These are phyloP conservation scores for Ophiostoma quercus DNA, from an alignment of 2,329 filamentous ascomycete genomes.

Conservation along the genomic window DNA sequence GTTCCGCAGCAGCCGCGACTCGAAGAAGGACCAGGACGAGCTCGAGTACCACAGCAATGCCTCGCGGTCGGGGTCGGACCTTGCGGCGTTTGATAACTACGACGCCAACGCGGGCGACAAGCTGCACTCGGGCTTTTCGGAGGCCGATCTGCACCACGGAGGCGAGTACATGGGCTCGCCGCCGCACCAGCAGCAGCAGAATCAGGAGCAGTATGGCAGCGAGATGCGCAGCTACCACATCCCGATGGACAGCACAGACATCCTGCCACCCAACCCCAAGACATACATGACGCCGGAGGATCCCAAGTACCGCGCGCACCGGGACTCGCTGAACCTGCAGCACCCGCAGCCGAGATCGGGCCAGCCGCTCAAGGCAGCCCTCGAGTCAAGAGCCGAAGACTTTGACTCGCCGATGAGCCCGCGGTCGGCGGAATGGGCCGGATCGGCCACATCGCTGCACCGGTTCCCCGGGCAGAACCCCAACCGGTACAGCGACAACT, in stretches of 20 bases:
- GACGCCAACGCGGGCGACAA: conserved; percentile 57
- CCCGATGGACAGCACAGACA: conserved; percentile 14
- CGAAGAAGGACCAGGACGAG: conserved; percentile 56
- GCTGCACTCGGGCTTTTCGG: conserved; percentile 52
- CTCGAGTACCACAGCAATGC: conserved; percentile 33
- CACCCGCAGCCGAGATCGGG: conserved; percentile 73
- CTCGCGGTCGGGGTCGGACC: conserved; percentile 75
- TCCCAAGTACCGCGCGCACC: conserved; percentile 76
- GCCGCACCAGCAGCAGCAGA: conserved; percentile 17
- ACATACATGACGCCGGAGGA: conserved; percentile 57
- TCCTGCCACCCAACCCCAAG: conserved; percentile 42
- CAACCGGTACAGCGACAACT: conserved; percentile 47
- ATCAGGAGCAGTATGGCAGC: conserved; percentile 5
- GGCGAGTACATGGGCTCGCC: conserved; percentile 27
- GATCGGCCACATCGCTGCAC: conserved; percentile 55
- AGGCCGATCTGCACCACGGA: conserved; percentile 42
- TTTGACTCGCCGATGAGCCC: conserved; percentile 59
- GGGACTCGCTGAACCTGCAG: conserved; percentile 72
- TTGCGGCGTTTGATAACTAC: conserved; percentile 62
- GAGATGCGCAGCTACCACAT: conserved; percentile 19
- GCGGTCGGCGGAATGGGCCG: conserved; percentile 57
- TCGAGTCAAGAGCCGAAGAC: conserved; percentile 65
- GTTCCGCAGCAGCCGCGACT: conserved; percentile 62
- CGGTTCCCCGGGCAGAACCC: conserved; percentile 45
- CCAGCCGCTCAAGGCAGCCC: conserved; percentile 65